Percentiles rank a stretch among this genome's conserved stretches.
These are phyloP conservation scores for Hypoxylon rickii DNA, from an alignment of 495 filamentous ascomycete genomes.

Conservation along the genomic window DNA sequence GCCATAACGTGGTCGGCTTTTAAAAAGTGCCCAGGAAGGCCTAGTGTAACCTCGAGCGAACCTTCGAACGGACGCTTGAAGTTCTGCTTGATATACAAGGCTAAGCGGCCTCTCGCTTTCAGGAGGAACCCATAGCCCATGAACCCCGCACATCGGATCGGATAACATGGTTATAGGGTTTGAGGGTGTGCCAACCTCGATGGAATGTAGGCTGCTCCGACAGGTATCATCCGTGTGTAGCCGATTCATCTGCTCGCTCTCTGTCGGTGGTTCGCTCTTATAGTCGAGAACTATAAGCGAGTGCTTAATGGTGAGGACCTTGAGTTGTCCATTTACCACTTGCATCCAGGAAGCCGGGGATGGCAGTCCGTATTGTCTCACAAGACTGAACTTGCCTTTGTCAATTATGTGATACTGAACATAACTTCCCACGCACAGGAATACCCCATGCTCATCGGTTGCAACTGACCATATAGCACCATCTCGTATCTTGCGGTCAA, in stretches of 20 bases:
- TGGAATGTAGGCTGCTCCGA: slow-evolving; percentile 45
- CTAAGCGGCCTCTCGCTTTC: slow-evolving; percentile 47
- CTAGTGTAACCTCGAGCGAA: slow-evolving; percentile 51
- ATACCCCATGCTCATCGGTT: slow-evolving; percentile 48
- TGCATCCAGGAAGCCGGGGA: slow-evolving; percentile 50
- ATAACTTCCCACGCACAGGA: slow-evolving; percentile 48
- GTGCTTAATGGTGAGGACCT: slow-evolving; percentile 49
- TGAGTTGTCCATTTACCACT: slow-evolving; percentile 45
- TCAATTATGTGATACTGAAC: slow-evolving; percentile 55
- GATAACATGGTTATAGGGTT: slow-evolving; percentile 47
- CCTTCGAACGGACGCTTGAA: slow-evolving; percentile 54
- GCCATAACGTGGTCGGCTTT: slow-evolving; percentile 35
- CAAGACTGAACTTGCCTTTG: slow-evolving; percentile 48
- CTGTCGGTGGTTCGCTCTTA: slow-evolving; percentile 23
- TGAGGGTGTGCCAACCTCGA: slow-evolving; percentile 39
- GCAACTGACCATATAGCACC: slow-evolving; percentile 48
- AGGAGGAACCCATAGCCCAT: slow-evolving; percentile 56
- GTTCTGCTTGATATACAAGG: slow-evolving; percentile 55
- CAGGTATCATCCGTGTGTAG: slow-evolving; percentile 44
- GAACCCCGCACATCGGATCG: slow-evolving; percentile 52
- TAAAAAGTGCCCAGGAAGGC: slow-evolving; percentile 45
- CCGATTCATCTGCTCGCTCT: slow-evolving; percentile 28
- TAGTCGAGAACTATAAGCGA: slow-evolving; percentile 53
- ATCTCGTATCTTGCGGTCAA: slow-evolving; percentile 44
- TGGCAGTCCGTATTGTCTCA: slow-evolving; percentile 43